phyloP scores from a whole-genome alignment of 352 stramenopile genomes.

The Aphanomyces euteiches region DNA sequence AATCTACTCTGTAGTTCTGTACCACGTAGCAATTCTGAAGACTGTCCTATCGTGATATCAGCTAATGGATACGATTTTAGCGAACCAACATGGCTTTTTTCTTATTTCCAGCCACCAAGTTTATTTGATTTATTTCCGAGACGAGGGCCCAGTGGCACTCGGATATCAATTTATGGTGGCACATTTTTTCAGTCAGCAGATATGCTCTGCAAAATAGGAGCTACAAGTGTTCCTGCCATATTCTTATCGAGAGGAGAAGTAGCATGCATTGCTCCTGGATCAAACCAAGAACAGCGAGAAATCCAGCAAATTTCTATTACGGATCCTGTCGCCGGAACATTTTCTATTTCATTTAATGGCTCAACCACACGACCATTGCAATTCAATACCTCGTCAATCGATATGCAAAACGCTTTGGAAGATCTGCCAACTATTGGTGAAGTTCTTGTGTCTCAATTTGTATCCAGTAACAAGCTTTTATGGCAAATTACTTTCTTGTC shows the following conservation, averaged over 20 bases:
- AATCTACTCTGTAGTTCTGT: slow-evolving; percentile 34
- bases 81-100: slow-evolving; percentile 33
- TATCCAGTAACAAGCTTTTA: background rate
- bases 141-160: slow-evolving; percentile 25
- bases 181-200: slow-evolving; percentile 32
- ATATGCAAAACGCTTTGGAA: slow-evolving; percentile 6
- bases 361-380: background rate
- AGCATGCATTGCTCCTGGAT: slow-evolving; percentile 35
- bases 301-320: slow-evolving; percentile 42
- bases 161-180: slow-evolving; percentile 33
- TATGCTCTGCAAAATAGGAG: slow-evolving; percentile 42
- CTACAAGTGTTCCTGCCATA: slow-evolving; percentile 31
- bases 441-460: background rate
- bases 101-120: slow-evolving; percentile 24
- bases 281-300: slow-evolving; percentile 33
- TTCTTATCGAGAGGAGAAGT: slow-evolving; percentile 35
- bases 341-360: slow-evolving; percentile 8
- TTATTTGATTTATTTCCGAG: slow-evolving; percentile 13
- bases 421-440: slow-evolving; percentile 9
- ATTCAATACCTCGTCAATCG: background rate
- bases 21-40: slow-evolving; percentile 5
- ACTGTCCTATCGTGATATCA: slow-evolving; percentile 40
- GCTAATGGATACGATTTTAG: slow-evolving; percentile 50
- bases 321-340: slow-evolving; percentile 10
- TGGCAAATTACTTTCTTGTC: slow-evolving; percentile 23